A percentile compares a stretch with the other conserved stretches of the same genome.
Conservation (phyloP, 352 stramenopile genomes). For the Phytophthora quininea region DNA sequence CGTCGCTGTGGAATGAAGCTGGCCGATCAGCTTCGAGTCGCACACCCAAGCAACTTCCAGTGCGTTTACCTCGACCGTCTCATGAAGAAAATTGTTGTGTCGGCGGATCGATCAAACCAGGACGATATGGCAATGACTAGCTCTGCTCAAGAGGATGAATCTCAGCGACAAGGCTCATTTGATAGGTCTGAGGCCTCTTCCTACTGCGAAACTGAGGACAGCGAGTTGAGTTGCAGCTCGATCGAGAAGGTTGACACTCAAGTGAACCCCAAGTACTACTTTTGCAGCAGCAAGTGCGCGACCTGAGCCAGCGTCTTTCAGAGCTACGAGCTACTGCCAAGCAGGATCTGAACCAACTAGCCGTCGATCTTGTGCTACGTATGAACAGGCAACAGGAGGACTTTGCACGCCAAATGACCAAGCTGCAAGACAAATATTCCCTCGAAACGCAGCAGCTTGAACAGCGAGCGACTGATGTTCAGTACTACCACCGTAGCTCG, state of each 20-base stretch:
- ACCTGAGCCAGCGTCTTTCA: neutral
- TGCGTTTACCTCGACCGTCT: slow-evolving; percentile 3
- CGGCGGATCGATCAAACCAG: slow-evolving; percentile 1
- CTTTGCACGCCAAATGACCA: neutral
- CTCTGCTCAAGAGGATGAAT: neutral
- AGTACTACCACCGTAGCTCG: neutral
- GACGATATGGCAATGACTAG: neutral
- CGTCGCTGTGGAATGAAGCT: neutral
- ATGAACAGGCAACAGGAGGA: neutral
- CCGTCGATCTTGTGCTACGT: neutral
- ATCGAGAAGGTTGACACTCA: neutral
- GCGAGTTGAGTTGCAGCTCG: neutral
- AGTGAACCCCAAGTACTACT: neutral
- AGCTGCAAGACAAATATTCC: neutral
- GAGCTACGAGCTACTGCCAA: neutral
- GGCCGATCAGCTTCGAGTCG: slow-evolving; percentile 1
- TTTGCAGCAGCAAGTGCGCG: neutral
- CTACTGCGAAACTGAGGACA: neutral
- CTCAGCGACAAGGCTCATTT: neutral
- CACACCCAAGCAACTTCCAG: slow-evolving; percentile 1
- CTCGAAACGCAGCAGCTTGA: neutral
- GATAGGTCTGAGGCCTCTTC: neutral
- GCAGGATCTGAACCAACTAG: neutral
- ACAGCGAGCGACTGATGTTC: neutral
- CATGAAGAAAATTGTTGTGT: neutral